These are phyloP conservation scores for Teratosphaeria gauchensis DNA, from an alignment of 2,329 filamentous ascomycete species.

Conservation along the genomic window DNA sequence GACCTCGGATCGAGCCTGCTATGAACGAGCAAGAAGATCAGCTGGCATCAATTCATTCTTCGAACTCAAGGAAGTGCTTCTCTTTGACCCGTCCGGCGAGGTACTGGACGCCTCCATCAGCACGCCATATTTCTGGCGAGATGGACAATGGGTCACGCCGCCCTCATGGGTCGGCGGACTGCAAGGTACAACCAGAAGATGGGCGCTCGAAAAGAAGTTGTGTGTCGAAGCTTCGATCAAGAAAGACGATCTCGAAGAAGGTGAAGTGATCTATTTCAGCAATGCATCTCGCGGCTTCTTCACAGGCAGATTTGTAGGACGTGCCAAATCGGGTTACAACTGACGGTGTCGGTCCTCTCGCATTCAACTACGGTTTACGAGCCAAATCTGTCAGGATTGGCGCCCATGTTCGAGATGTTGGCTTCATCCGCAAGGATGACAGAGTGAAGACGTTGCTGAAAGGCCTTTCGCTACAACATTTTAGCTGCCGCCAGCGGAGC, in stretches of 20 bases:
- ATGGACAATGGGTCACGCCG: conserved; percentile 71
- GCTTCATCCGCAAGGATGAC: neutral
- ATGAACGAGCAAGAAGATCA: conserved; percentile 58
- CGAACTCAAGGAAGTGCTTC: conserved; percentile 57
- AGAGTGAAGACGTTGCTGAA: neutral
- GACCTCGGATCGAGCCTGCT: conserved; percentile 64
- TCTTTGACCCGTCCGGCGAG: conserved; percentile 55
- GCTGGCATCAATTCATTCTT: conserved; percentile 41
- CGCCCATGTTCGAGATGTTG: too few species aligned
- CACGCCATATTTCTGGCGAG: conserved; percentile 70
- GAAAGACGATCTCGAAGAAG: conserved; percentile 52
- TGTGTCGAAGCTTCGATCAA: conserved; percentile 56
- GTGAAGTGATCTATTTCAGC: conserved; percentile 79
- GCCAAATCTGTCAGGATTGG: too few species aligned
- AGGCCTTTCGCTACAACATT: neutral
- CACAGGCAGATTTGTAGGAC: neutral
- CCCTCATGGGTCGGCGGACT: conserved; percentile 62
- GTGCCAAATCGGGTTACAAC: neutral
- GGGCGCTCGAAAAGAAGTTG: conserved; percentile 62
- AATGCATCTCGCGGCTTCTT: conserved; percentile 75
- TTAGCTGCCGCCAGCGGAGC: neutral
- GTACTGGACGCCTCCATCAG: conserved; percentile 78
- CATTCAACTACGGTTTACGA: too few species aligned
- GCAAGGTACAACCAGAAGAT: conserved; percentile 70
- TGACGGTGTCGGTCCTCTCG: neutral